Evolutionary conservation across 257 asterid species (phyloP).

Genomic region (Hygrophila difformis): DNA sequence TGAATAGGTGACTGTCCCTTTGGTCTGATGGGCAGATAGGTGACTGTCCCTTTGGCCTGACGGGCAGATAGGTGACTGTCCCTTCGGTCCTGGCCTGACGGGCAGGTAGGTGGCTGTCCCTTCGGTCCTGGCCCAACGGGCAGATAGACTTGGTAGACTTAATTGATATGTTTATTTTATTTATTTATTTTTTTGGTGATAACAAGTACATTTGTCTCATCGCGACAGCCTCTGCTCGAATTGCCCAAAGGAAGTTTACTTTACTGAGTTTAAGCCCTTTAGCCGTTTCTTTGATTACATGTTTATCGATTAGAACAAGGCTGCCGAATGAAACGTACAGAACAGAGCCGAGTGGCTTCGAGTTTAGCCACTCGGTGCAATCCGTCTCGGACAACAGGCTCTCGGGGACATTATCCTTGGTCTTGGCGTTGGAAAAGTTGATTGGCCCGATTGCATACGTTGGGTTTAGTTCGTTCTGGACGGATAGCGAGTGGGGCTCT

Average conservation of each 20-base stretch:
- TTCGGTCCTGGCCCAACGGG: too few relatives aligned
- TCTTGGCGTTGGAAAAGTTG: constrained; percentile 4
- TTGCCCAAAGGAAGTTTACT: constrained; percentile 10
- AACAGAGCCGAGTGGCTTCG: background rate
- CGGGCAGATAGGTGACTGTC: too few relatives aligned
- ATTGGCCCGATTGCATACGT: constrained; percentile 35
- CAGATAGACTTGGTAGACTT: too few relatives aligned
- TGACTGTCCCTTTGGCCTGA: too few relatives aligned
- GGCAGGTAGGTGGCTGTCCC: too few relatives aligned
- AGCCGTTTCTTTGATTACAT: constrained; percentile 13
- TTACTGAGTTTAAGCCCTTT: background rate
- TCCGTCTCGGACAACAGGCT: background rate
- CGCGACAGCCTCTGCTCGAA: background rate
- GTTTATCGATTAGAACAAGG: background rate
- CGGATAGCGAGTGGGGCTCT: constrained; percentile 28
- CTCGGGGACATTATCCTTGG: background rate
- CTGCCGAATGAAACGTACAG: background rate
- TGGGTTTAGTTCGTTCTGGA: constrained; percentile 18
- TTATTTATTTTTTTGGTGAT: too few relatives aligned
- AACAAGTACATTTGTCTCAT: too few relatives aligned
- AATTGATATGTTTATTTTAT: too few relatives aligned
- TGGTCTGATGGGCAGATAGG: too few relatives aligned
- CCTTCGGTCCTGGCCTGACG: too few relatives aligned
- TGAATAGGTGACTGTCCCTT: too few relatives aligned
- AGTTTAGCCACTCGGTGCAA: background rate